Evolutionary conservation across 116 monocot genomes (phyloP).

Genomic region (Papilionanthe hybrid): DNA sequence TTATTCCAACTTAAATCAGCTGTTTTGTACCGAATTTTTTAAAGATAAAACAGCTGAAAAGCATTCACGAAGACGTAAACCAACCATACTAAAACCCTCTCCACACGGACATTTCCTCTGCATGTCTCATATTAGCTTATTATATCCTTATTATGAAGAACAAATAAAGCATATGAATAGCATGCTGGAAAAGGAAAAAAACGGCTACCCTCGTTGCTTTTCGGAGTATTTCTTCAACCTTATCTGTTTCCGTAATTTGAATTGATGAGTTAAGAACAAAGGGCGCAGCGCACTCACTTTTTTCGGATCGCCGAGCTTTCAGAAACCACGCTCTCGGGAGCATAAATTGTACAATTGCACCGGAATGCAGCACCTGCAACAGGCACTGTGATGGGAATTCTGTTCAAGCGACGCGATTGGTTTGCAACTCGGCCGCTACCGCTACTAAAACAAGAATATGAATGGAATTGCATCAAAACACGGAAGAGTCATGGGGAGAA

Average conservation of each 20-base stretch:
- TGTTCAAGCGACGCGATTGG: background rate
- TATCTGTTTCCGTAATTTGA: background rate
- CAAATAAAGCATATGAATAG: background rate
- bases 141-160: background rate
- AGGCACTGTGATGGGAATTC: background rate
- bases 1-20: too few species aligned
- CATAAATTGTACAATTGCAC: constrained; percentile 37
- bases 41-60: too few species aligned
- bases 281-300: constrained; percentile 25
- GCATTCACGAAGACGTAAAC: background rate
- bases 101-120: background rate
- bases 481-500: background rate
- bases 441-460: background rate
- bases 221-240: background rate
- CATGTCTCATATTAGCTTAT: background rate
- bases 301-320: constrained; percentile 13
- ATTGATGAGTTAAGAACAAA: background rate
- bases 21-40: too few species aligned
- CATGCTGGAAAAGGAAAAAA: background rate
- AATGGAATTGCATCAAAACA: background rate
- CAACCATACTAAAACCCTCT: background rate
- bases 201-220: background rate
- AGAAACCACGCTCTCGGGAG: constrained; percentile 11
- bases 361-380: constrained; percentile 12
- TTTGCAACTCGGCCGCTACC: constrained; percentile 11